Conservation (phyloP, 2,329 filamentous ascomycete species). For the Huntiella moniliformis region DNA sequence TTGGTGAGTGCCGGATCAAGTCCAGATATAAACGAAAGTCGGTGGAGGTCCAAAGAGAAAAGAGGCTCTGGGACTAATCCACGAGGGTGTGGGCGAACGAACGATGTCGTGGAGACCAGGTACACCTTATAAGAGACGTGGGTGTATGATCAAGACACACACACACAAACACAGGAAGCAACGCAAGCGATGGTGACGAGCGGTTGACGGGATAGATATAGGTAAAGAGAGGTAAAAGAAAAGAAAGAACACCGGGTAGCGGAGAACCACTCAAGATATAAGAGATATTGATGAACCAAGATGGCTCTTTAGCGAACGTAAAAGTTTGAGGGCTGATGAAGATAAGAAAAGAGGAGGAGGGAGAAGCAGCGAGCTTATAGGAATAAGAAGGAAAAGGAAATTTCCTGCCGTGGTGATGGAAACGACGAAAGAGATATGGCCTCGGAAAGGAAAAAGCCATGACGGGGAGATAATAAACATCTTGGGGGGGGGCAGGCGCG, state of each 20-base stretch:
- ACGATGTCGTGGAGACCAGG: too few species aligned
- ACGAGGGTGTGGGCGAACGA: too few species aligned
- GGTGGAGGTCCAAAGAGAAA: not conserved
- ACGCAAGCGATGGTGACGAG: not conserved
- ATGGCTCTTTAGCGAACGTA: slow-evolving; percentile 9
- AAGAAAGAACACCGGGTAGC: not conserved
- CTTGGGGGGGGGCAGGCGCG: not conserved
- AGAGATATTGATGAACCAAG: slow-evolving; percentile 1
- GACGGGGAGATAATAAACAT: slow-evolving; percentile 7
- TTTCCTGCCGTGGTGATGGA: slow-evolving; percentile 2
- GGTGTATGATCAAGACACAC: too few species aligned
- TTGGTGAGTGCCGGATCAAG: too few species aligned
- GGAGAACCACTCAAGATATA: not conserved
- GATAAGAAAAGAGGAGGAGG: slow-evolving; percentile 4
- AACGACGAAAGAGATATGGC: not conserved
- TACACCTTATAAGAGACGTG: too few species aligned
- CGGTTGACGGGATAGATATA: not conserved
- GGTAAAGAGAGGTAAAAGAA: not conserved
- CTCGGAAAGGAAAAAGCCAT: slow-evolving; percentile 1
- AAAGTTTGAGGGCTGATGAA: slow-evolving; percentile 1
- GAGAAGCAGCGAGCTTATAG: slow-evolving; percentile 2
- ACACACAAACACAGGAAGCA: too few species aligned
- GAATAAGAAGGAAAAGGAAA: slow-evolving; percentile 4
- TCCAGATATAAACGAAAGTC: not conserved
- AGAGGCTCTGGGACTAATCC: too few species aligned